Base-by-base conservation (phyloP, 768 basidiomycete genomes). In the Tricholomella constricta region DNA sequence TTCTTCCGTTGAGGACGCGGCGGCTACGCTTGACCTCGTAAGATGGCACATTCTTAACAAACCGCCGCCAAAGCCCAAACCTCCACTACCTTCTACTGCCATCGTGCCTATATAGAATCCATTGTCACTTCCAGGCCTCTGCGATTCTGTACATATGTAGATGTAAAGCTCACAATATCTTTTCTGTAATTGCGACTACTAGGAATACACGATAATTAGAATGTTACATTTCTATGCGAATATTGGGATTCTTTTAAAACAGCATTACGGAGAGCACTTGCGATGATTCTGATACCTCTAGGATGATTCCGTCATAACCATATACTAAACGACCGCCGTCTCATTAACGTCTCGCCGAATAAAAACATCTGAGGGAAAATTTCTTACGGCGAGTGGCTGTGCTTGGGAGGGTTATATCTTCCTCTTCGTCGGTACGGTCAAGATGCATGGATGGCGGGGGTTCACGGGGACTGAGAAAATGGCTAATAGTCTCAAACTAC, bases 1-100 rank as follows among this genome's bases (percentile, higher is more conserved):
- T 73, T 92, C 89, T 44, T 94, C 93, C 0, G 75, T 91, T 1
- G 94, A 95, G 68, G 96, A 98, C 71, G 92, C 94, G 1, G 69
- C 83, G 20, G 90, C 93, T 1, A 92, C 96, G 1, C 77, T 98
- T 35, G 89, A 98, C 62, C 82, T 96, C 17, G 86, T 98, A 19
- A 79, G 87, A 55, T 94, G 88, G 86, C 83, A 86, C 68, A 72
- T 95, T 44, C 67, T 87, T 57, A 85, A 91, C 58, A 82, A 77
- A 57, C 65, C 74, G 49, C 81, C 76, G 49, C 58, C 65, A 31
- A 56, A 54, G 41, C 46, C 49, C 9, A 44, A 54, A 34, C 37
- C 56, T n/a, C 45, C 56, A 27, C 44, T 37, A 14, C 20, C 32
- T 32, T 19, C 26, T 14, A 40, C 20, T 48, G 2, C 14, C 29